A percentile compares a stretch with the other conserved stretches of the same genome.
Conservation (phyloP, 106 monocot genomes). For the Platanthera zijinensis region DNA sequence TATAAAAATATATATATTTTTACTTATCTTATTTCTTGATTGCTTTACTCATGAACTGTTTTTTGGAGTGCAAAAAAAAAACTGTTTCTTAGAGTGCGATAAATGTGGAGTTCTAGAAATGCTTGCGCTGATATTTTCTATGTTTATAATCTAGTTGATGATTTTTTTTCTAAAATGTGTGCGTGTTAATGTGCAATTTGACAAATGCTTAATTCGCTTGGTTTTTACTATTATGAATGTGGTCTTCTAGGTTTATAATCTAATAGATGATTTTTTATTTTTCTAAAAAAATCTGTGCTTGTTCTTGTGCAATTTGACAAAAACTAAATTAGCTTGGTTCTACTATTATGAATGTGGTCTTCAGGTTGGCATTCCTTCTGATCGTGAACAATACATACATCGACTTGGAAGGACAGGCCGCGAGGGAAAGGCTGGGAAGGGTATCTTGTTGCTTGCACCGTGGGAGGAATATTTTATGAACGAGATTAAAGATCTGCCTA, state of each 20-base stretch:
- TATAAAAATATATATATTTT: neutral
- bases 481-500: slow-evolving; percentile 78
- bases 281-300: neutral
- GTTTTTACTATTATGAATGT: neutral
- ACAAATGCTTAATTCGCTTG: too few relatives aligned
- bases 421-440: slow-evolving; percentile 67
- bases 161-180: neutral
- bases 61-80: neutral
- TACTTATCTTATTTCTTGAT: neutral
- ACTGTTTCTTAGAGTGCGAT: neutral
- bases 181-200: neutral
- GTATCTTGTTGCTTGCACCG: slow-evolving; percentile 77
- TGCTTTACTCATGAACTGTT: neutral
- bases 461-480: slow-evolving; percentile 89
- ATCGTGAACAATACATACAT: slow-evolving; percentile 92
- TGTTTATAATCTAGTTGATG: neutral
- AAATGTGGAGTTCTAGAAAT: too few relatives aligned
- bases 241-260: slow-evolving; percentile 32
- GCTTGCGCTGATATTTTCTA: too few relatives aligned
- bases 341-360: neutral
- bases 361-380: slow-evolving; percentile 85
- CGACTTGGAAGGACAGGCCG: slow-evolving; percentile 88
- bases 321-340: too few relatives aligned
- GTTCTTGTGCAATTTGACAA: too few relatives aligned
- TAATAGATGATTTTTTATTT: neutral